Evolutionary conservation across 2,329 filamentous ascomycete genomes (phyloP), one percentile per base, ranked within the genome.

Genomic region (Fusarium verticillioides): DNA sequence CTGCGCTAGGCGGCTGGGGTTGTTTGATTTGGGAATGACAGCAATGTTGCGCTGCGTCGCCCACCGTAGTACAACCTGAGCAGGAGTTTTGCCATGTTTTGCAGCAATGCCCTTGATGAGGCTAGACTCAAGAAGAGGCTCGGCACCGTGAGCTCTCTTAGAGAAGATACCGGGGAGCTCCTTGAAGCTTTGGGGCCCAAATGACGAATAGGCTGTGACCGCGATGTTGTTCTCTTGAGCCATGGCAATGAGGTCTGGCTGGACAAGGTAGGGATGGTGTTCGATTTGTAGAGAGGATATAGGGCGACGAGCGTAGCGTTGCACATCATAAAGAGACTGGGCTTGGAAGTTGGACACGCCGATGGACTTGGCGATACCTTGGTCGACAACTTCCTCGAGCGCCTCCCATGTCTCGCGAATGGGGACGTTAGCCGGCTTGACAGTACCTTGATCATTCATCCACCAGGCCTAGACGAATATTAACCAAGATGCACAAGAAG

Each of bases 401-500:
- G 93, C 92, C 59, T 87, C 85, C 92, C 93, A 96, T 52, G 94
- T 96, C 83, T 94, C 90, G 79, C 93, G 90, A 82, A 94, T 92
- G 54, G 89, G 87, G 42, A 92, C 91, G 74, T 90, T 92, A 84
- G 72, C 78, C 74, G 85, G 85, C 77, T 86, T 87, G 68, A 87
- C 86, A 54, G 91, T 84, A 63, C 86, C 85, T 9, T 69, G 72
- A 44, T 77, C 73, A 74, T 89, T 81, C 70, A 76, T 77, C 77
- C 81, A 85, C 82, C 73, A 82, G 28, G 75, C 75, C 73, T 76
- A 42, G 34, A 21, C 4, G 18, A 21, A 23, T 58, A 30, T 70
- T 21, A 63, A 47, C 23, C 30, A 4, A 16, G 18, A 50, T 23
- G 23, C 19, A 30, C 21, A 26, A 26, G 34, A 34, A 47, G 23